Conservation (phyloP, 2,329 filamentous ascomycete genomes). For the Coniella vitis region DNA sequence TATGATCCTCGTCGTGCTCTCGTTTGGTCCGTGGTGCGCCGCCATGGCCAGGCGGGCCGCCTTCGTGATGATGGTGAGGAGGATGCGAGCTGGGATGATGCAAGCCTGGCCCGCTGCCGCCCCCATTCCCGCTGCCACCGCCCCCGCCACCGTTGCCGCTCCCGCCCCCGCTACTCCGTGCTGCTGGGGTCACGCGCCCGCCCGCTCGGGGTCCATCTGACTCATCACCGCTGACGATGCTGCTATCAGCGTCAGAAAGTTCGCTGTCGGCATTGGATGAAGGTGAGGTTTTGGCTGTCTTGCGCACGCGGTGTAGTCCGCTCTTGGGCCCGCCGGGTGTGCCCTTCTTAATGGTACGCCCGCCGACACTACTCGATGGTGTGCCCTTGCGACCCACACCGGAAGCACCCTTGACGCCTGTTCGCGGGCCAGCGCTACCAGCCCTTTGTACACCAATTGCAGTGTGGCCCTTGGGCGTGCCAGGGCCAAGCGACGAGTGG, state of each 20-base stretch:
- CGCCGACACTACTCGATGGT: constrained; percentile 29
- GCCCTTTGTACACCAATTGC: constrained; percentile 29
- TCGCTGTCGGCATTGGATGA: constrained; percentile 59
- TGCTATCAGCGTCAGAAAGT: constrained; percentile 55
- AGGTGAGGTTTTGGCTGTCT: constrained; percentile 53
- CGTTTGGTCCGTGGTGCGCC: constrained; percentile 23
- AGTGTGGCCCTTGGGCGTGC: constrained; percentile 47
- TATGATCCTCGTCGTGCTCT: constrained; percentile 30
- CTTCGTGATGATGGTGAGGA: constrained; percentile 10
- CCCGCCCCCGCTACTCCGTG: constrained; percentile 13
- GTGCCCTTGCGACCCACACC: constrained; percentile 42
- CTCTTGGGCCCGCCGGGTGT: constrained; percentile 42
- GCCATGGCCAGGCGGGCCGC: constrained; percentile 6
- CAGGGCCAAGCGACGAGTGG: constrained; percentile 56
- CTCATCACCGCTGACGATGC: constrained; percentile 42
- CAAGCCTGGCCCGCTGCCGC: not conserved
- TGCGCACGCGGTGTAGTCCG: constrained; percentile 56
- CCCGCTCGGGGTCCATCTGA: constrained; percentile 33
- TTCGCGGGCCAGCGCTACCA: constrained; percentile 54
- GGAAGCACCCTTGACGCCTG: constrained; percentile 38
- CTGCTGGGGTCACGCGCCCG: constrained; percentile 32
- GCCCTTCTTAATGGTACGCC: constrained; percentile 37
- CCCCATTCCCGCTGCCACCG: constrained; percentile 14
- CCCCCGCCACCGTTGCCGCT: constrained; percentile 18
- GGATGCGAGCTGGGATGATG: too few relatives aligned